Conservation (phyloP, 768 basidiomycete species). For the Lactifluus hygrophoroides region DNA sequence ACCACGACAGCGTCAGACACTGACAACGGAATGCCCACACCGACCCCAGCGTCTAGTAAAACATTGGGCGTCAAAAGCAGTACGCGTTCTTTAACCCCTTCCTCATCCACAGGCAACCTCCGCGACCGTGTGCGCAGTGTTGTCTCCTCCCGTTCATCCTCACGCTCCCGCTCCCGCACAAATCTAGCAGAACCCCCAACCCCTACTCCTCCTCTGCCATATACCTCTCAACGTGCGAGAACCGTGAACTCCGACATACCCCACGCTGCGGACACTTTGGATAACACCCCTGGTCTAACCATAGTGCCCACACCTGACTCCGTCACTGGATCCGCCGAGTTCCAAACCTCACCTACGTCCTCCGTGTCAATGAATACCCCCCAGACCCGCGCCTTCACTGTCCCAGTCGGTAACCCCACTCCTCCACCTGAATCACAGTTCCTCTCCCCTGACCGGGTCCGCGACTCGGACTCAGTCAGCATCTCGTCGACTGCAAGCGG, state of each 20-base stretch:
- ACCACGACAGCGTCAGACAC: not conserved
- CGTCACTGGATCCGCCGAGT: conserved; percentile 26
- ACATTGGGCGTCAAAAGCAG: not conserved
- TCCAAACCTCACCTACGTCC: conserved; percentile 2
- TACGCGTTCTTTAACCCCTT: conserved; percentile 9
- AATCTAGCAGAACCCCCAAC: not conserved
- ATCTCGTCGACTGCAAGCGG: conserved; percentile 20
- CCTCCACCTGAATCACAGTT: not conserved
- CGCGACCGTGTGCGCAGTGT: conserved; percentile 15
- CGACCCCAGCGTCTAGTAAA: conserved; percentile 6
- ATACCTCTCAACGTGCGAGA: not conserved
- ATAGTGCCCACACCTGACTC: conserved; percentile 37
- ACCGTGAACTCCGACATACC: not conserved
- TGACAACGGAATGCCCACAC: conserved; percentile 14
- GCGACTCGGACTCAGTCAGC: conserved; percentile 20
- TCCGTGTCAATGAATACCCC: not conserved
- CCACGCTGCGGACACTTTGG: conserved; percentile 5
- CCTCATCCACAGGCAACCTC: conserved; percentile 17
- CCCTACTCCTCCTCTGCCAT: not conserved
- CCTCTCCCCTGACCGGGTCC: conserved; percentile 13
- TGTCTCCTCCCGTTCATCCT: conserved; percentile 15
- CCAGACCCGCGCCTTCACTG: not conserved
- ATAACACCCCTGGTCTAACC: conserved; percentile 12
- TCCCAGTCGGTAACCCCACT: not conserved
- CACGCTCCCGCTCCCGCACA: conserved; percentile 3